Evolutionary conservation across 2,329 filamentous ascomycete species (phyloP), one percentile per base, ranked within the genome.

Genomic region (Arachnopeziza araneosa): DNA sequence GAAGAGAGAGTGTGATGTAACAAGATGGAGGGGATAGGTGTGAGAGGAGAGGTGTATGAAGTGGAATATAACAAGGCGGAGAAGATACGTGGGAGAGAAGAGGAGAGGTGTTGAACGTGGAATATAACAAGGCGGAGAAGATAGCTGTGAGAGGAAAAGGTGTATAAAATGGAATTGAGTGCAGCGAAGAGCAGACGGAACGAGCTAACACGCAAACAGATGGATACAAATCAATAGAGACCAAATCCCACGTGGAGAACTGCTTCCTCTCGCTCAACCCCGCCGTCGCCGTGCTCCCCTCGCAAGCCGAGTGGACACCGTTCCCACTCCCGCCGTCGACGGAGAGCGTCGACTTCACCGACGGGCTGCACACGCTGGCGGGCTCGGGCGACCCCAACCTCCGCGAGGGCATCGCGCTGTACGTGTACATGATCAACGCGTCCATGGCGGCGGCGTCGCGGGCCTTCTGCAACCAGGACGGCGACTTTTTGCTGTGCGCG

Each of bases 171-270:
- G 2, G 36, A 44, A 44, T n/a, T n/a, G n/a, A n/a, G n/a, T n/a
- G n/a, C n/a, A n/a, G n/a, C n/a, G n/a, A n/a, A n/a, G n/a, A n/a
- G n/a, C n/a, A 44, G 10, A 44, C 2, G 66, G 83, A 86, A 67
- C 84, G 87, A 67, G 85, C 90, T 57, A 88, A 89, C 6, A 70
- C 17, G 60, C 64, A 17, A 61, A 67, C 10, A 91, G 92, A 71
- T 87, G 66, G 69, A 19, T 75, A 75, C 58, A 60, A 68, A 17
- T 57, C 73, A 54, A 69, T 76, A 10, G 70, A 75, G 56, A 71
- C 73, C 6, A 76, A 71, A 90, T 73, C 79, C 90, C 32, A 83
- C 87, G 68, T 93, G 87, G 89, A 85, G 89, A 85, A 90, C 66
- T 79, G 91, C 63, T 82, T 81, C 66, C 72, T 78, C 2, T 75